Evolutionary conservation across 2,329 filamentous ascomycete genomes (phyloP).

Genomic region (Trichoderma sp.): DNA sequence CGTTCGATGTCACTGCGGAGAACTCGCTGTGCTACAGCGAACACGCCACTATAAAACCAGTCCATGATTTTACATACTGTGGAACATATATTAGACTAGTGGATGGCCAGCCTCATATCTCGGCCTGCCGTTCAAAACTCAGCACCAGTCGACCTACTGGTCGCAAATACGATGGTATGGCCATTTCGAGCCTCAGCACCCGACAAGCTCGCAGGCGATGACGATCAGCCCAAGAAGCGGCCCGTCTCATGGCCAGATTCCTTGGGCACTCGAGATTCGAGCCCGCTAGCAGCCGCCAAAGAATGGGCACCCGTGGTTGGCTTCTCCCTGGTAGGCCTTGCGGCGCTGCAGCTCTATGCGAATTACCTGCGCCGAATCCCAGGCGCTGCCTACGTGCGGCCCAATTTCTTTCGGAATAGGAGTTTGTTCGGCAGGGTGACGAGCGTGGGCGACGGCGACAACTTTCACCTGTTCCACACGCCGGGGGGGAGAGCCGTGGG

Average conservation of each 20-base stretch:
- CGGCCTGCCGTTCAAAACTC: background rate
- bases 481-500: constrained; percentile 83
- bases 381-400: constrained; percentile 69
- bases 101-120: background rate
- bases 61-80: background rate
- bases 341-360: constrained; percentile 57
- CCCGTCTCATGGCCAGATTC: constrained; percentile 40
- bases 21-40: background rate
- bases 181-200: constrained; percentile 36
- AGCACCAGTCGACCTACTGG: constrained; percentile 26
- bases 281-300: constrained; percentile 36
- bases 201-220: constrained; percentile 25
- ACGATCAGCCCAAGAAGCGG: constrained; percentile 26
- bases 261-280: constrained; percentile 29
- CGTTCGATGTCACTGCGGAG: background rate
- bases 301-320: constrained; percentile 40
- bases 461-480: constrained; percentile 91
- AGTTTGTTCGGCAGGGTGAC: constrained; percentile 84
- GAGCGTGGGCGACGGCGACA: constrained; percentile 93
- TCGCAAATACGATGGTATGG: constrained; percentile 41
- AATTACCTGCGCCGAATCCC: constrained; percentile 83
- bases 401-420: constrained; percentile 69
- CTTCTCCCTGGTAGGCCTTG: constrained; percentile 38
- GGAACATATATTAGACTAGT: background rate
- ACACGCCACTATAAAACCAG: constrained; percentile 1